Evolutionary conservation across 306 rosid species (phyloP), one percentile per base, ranked within the genome.

Genomic region (Fagus crenata): DNA sequence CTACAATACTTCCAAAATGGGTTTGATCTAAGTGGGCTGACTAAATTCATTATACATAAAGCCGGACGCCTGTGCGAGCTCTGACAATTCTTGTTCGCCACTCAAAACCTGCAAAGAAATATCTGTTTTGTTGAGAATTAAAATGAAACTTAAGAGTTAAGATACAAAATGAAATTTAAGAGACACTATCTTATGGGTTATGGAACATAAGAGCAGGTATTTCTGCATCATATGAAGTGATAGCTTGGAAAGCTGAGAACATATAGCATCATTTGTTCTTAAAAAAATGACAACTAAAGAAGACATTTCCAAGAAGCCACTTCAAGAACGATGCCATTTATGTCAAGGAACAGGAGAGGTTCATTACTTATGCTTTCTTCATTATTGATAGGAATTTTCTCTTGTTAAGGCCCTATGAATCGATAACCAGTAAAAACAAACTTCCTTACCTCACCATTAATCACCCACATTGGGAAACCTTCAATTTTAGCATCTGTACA

Each of bases 401-500:
- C 49, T n/a, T 67, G 49, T n/a, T 64, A 36, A 64, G 22, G n/a
- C 43, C 43, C 8, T 7, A 15, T n/a, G 51, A 67, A 67, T 67
- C 13, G 2, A 67, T 17, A 15, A 11, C 28, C 39, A 28, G 4
- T 7, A 53, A 36, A 36, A 18, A 70, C 13, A 67, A 56, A 55
- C 53, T 76, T 79, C n/a, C 83, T 76, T 81, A 92, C 99, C 96
- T 91, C 80, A 18, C 93, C 97, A 61, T 91, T 91, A 15, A 92
- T 92, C 79, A 85, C 79, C 97, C 99, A 91, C 0, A 91, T 87
- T 7, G 99, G 99, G 70, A 95, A 95, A 82, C 99, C 99, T 80
- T 91, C 96, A 67, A 95, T 82, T 78, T 82, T 78, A 70, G 81
- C 91, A 4, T 85, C 96, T 75, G 82, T 1, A 73, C 99, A 95